Conservation (phyloP, 768 basidiomycete species). For the Boletellus emodensis region DNA sequence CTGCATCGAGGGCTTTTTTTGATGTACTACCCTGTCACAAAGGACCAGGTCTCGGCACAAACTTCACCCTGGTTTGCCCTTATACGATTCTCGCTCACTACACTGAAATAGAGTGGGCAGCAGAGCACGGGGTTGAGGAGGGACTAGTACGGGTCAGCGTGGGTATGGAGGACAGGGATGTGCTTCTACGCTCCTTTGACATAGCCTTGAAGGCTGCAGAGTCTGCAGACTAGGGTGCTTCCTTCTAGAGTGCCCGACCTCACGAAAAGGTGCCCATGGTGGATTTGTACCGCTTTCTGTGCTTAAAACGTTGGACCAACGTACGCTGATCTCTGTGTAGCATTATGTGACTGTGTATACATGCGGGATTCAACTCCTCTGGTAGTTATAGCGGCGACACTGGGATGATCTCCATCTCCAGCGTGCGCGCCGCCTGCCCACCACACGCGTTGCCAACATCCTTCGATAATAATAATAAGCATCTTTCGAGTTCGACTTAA, state of each 20-base stretch:
- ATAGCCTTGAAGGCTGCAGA: constrained; percentile 75
- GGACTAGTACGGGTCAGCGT: constrained; percentile 85
- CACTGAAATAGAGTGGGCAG: constrained; percentile 88
- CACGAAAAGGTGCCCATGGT: neutral
- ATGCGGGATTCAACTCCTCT: constrained; percentile 4
- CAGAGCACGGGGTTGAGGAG: constrained; percentile 76
- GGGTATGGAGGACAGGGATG: constrained; percentile 75
- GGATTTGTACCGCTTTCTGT: too few species aligned
- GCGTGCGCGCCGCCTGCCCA: too few species aligned
- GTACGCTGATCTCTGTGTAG: neutral
- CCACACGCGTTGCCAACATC: too few species aligned
- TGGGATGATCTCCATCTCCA: too few species aligned
- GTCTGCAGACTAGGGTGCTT: constrained; percentile 15
- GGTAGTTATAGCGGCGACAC: neutral
- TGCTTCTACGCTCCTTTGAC: constrained; percentile 55
- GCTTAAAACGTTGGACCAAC: neutral
- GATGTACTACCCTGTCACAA: constrained; percentile 81
- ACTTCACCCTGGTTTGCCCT: constrained; percentile 93
- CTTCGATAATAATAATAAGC: too few species aligned
- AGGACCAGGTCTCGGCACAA: constrained; percentile 90
- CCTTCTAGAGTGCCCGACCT: neutral
- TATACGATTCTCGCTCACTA: constrained; percentile 93
- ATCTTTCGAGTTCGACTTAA: too few species aligned
- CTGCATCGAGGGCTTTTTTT: constrained; percentile 76
- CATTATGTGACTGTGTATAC: neutral